Conservation (phyloP, 257 asterid species). For the Verbascum thapsus region DNA sequence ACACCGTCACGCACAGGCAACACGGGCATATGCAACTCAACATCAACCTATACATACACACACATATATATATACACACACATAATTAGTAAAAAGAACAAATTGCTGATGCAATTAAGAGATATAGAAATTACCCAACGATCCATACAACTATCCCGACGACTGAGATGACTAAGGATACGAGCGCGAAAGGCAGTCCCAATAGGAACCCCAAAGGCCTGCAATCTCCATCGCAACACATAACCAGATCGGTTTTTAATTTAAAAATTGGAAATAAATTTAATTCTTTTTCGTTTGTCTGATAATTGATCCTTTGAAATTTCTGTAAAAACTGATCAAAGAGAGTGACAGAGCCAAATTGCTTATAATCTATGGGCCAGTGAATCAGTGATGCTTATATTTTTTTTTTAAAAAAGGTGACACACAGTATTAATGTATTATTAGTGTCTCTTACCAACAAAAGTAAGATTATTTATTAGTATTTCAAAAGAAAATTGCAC, state of each 20-base stretch:
- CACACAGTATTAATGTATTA: too few species aligned
- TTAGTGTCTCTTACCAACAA: neutral
- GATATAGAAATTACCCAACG: constrained; percentile 43
- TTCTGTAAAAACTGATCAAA: neutral
- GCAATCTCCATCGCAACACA: constrained; percentile 59
- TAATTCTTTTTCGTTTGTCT: neutral
- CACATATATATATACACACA: neutral
- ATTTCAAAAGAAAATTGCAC: too few species aligned
- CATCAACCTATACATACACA: constrained; percentile 37
- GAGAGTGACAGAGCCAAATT: neutral
- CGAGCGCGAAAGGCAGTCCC: constrained; percentile 62
- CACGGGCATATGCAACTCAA: constrained; percentile 67
- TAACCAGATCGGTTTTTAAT: neutral
- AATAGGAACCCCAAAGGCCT: constrained; percentile 65
- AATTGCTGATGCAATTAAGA: neutral
- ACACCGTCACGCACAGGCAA: constrained; percentile 58
- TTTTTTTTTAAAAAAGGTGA: too few species aligned
- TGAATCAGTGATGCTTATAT: neutral
- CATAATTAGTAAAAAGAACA: too few species aligned
- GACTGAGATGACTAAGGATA: constrained; percentile 53
- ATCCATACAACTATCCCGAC: constrained; percentile 59
- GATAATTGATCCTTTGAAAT: neutral
- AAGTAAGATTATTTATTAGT: neutral
- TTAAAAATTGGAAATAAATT: neutral
- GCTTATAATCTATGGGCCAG: constrained; percentile 11